A percentile compares a stretch with the other conserved stretches of the same genome.
Conservation (phyloP, 441 rosid genomes). For the Croton laevigatus region DNA sequence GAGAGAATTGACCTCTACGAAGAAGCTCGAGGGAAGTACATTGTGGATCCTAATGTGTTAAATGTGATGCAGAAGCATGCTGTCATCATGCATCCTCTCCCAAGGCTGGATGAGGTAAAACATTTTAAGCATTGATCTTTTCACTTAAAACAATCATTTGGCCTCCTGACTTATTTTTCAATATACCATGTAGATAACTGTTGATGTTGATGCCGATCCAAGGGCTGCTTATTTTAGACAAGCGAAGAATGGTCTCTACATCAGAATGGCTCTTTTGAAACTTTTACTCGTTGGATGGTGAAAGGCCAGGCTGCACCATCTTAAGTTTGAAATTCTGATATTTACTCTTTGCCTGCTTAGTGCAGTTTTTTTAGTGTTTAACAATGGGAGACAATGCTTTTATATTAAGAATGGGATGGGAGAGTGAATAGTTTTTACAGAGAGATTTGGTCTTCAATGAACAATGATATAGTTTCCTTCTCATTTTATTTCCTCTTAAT, state of each 20-base stretch:
- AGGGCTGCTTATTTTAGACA: slow-evolving; percentile 98
- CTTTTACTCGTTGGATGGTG: slow-evolving; percentile 77
- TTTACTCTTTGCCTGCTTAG: background rate
- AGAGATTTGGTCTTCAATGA: no score
- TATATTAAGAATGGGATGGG: no score
- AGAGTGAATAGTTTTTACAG: no score
- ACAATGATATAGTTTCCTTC: background rate
- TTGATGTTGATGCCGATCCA: slow-evolving; percentile 83
- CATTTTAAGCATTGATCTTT: background rate
- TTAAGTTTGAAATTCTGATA: slow-evolving; percentile 3
- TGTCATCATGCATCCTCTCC: slow-evolving; percentile 94
- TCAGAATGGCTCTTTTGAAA: slow-evolving; percentile 89
- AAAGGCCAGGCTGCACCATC: slow-evolving; percentile 6
- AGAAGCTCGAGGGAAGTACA: slow-evolving; percentile 92
- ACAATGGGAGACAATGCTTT: no score
- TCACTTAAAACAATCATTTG: background rate
- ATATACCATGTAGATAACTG: slow-evolving; percentile 46
- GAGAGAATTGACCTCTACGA: slow-evolving; percentile 82
- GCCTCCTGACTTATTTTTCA: background rate
- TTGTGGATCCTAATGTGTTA: slow-evolving; percentile 56
- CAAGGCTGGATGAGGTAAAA: slow-evolving; percentile 87
- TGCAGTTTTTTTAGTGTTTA: background rate
- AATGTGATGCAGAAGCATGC: slow-evolving; percentile 81
- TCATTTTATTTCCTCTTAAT: background rate
- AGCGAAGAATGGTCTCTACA: slow-evolving; percentile 94